These are phyloP conservation scores for Gastrodia elata DNA, from an alignment of 106 monocot species.

Conservation along the genomic window DNA sequence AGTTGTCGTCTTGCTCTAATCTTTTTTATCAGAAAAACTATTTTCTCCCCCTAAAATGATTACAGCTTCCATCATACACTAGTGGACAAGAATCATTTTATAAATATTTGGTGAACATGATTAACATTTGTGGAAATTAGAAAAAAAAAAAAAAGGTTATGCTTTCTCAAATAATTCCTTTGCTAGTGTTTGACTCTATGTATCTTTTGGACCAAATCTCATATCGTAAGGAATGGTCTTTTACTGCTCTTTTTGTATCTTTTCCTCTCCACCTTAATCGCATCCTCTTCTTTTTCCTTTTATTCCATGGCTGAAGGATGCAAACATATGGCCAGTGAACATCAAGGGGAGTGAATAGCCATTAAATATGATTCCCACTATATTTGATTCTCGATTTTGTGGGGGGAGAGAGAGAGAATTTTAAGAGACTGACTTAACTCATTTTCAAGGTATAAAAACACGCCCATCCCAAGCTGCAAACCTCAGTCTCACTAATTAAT, in stretches of 20 bases:
- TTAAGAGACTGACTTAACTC: not conserved
- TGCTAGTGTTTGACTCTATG: not conserved
- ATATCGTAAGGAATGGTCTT: not conserved
- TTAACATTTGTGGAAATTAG: too few species aligned
- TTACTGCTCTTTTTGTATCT: not conserved
- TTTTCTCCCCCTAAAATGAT: too few species aligned
- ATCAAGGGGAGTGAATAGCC: slow-evolving; percentile 18
- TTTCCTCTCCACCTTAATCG: slow-evolving; percentile 20
- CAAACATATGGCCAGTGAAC: slow-evolving; percentile 9
- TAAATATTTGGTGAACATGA: too few species aligned
- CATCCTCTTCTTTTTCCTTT: slow-evolving; percentile 15
- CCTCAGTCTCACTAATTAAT: not conserved
- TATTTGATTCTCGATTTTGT: slow-evolving; percentile 1
- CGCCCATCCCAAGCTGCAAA: not conserved
- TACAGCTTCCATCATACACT: too few species aligned
- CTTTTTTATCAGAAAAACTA: too few species aligned
- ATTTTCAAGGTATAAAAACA: not conserved
- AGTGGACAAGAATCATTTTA: too few species aligned
- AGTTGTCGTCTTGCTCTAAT: too few species aligned
- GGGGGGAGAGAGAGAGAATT: not conserved
- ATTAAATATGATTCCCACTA: slow-evolving; percentile 28
- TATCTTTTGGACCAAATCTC: not conserved
- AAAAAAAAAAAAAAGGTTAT: not conserved
- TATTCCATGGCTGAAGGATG: slow-evolving; percentile 27
- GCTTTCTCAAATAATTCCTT: not conserved